Conservation (phyloP, 371 early-diverging fungal species). For the Mortierella sp. region DNA sequence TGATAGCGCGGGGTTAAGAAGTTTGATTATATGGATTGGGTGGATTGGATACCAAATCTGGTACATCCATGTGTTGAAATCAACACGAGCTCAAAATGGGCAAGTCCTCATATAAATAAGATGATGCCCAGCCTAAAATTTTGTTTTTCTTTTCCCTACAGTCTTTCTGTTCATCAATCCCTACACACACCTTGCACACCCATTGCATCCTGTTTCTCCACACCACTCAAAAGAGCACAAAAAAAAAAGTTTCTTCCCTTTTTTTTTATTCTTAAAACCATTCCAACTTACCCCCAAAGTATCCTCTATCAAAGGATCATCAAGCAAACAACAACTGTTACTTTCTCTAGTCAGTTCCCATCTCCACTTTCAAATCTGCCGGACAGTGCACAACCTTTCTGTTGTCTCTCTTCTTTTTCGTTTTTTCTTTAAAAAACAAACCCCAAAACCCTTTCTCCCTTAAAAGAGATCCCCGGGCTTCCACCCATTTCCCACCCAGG, state of each 20-base stretch:
- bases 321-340: constrained; percentile 29
- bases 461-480: constrained; percentile 62
- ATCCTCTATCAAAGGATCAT: constrained; percentile 27
- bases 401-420: constrained; percentile 25
- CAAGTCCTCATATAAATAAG: constrained; percentile 13
- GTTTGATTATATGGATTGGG: not conserved
- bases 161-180: constrained; percentile 37
- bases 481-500: constrained; percentile 62
- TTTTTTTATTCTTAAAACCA: constrained; percentile 3
- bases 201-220: not conserved
- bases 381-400: constrained; percentile 53
- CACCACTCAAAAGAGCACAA: not conserved
- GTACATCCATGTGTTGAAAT: not conserved
- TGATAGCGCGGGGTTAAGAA: constrained; percentile 13
- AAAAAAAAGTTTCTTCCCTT: not conserved
- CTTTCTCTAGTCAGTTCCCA: constrained; percentile 35
- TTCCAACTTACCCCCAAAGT: not conserved
- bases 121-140: not conserved
- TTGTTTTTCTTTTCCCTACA: constrained; percentile 35
- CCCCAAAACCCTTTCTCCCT: constrained; percentile 38
- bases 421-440: constrained; percentile 53
- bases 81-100: not conserved
- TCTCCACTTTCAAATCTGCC: constrained; percentile 39
- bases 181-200: constrained; percentile 8
- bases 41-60: not conserved